Base-by-base conservation (phyloP, 257 asterid genomes). In the Lithospermum erythrorhizon region DNA sequence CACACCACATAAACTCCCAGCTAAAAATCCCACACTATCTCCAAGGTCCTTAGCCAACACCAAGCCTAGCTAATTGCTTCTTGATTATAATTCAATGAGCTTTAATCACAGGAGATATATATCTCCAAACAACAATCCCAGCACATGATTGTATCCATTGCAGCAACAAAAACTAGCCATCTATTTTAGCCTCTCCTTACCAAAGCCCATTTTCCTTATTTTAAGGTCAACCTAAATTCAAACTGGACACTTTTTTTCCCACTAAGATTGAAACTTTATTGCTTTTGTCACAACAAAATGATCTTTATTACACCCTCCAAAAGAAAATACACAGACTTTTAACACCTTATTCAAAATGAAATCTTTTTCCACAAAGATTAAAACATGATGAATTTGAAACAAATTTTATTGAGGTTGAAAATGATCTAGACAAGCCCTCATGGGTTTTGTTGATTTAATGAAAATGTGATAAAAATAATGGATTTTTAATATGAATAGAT, bases 141-240 rank as follows among this genome's bases (percentile, higher is more conserved):
- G 82, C 85, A 57, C 79, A 79, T 9, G 82, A 76, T 65, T 79
- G 85, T 55, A 79, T 71, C 82, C 85, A 79, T 76, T 73, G 85
- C 82, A 16, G 79, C 82, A 25, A 79, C 82, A 47, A 79, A 79
- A 11, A 79, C 85, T 6, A 79, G 76, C 85, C 85, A 79, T 73
- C 85, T 65, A 57, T 79, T 79, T 23, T 2, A 79, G 22, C 54
- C 59, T 58, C 47, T 76, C 82, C 45, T 49, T 53, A 29, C 67
- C 58, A 14, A 66, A 65, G 59, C 59, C 70, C 63, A 60, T 2
- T 23, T 21, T 29, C 20, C 30, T 3, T 37, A 7, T 35, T 6
- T 35, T 35, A 17, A 15, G 51, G 64, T 61, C 61, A 53, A 58
- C 19, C 61, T 16, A 35, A n/a, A 57, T 16, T 53, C 47, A 47